Base-by-base conservation (phyloP, 176 grass and related monocot species). In the Otatea glauca region DNA sequence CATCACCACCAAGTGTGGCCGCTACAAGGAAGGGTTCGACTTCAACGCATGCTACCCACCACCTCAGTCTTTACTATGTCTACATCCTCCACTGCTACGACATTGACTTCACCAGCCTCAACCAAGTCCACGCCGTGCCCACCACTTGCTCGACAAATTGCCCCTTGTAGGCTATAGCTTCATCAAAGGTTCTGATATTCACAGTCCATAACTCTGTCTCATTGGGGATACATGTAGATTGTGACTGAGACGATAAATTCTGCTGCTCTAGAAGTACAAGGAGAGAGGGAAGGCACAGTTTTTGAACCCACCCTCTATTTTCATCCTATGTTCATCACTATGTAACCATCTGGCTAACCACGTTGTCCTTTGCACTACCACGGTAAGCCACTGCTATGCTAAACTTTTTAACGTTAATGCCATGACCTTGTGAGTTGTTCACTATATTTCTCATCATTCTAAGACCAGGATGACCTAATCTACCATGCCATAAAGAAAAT, bases 171-270 rank as follows among this genome's bases (percentile, higher is more conserved):
- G 23, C 0, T 47, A 7, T 39, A 71, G 5, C 43, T 27, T 42
- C 21, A 55, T 13, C 44, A 0, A 41, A 9, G 16, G n/a, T n/a
- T n/a, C n/a, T n/a, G n/a, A n/a, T n/a, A 27, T 70, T n/a, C n/a
- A n/a, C n/a, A n/a, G n/a, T 18, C 20, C 0, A 4, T 58, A n/a
- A 54, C n/a, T n/a, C 41, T 6, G n/a, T n/a, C 1, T 60, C 41
- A 9, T 7, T 88, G 0, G 4, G 32, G 51, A 32, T n/a, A 21
- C 44, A 15, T 58, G 21, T 42, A 98, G 96, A 95, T 95, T 68
- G 96, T 93, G 62, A 95, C 90, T 16, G 96, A 95, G 89, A 98
- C 93, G 2, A n/a, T n/a, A n/a, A n/a, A 92, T 98, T 59, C 96
- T 89, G 0, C 91, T 86, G 2, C 91, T 98, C 18, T 86, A 68